These are phyloP conservation scores for Cavenderia fasciculata DNA, from an alignment of 78 protist species.

Conservation along the genomic window DNA sequence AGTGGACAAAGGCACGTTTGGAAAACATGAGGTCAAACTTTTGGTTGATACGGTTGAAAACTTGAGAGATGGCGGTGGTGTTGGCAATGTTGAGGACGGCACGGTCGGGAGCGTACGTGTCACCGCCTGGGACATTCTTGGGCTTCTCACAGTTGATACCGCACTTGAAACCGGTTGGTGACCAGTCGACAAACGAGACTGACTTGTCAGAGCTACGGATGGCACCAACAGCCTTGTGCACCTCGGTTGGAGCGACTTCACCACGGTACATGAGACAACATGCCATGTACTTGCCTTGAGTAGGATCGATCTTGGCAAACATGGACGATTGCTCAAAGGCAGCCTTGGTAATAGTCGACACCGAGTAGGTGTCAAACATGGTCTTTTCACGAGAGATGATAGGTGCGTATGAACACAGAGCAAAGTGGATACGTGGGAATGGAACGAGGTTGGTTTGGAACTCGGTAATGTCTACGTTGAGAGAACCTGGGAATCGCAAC, in stretches of 20 bases:
- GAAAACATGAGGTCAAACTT: conserved; percentile 98
- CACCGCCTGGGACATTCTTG: conserved; percentile 88
- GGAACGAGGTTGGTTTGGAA: conserved; percentile 95
- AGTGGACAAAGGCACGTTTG: conserved; percentile 97
- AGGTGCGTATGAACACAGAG: conserved; percentile 90
- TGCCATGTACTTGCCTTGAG: conserved; percentile 96
- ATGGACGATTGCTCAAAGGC: conserved; percentile 91
- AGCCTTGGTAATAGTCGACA: conserved; percentile 90
- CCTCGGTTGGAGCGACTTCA: conserved; percentile 92
- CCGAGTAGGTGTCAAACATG: conserved; percentile 89
- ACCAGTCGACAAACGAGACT: conserved; percentile 97
- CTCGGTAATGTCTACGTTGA: conserved; percentile 92
- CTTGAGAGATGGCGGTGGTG: conserved; percentile 97
- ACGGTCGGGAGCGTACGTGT: conserved; percentile 88
- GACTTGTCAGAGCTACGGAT: conserved; percentile 89
- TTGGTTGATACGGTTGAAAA: conserved; percentile 92
- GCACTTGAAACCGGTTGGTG: conserved; percentile 97
- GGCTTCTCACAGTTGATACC: conserved; percentile 96
- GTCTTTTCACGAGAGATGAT: conserved; percentile 93
- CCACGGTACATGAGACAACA: conserved; percentile 96
- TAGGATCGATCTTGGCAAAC: conserved; percentile 96
- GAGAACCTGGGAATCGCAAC: conserved; percentile 94
- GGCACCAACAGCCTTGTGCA: conserved; percentile 87
- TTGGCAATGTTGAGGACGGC: conserved; percentile 94
- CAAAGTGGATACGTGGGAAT: conserved; percentile 94